Percentiles rank a stretch among this genome's conserved stretches.
Conservation (phyloP, 306 rosid species). For the Prunus salicina region DNA sequence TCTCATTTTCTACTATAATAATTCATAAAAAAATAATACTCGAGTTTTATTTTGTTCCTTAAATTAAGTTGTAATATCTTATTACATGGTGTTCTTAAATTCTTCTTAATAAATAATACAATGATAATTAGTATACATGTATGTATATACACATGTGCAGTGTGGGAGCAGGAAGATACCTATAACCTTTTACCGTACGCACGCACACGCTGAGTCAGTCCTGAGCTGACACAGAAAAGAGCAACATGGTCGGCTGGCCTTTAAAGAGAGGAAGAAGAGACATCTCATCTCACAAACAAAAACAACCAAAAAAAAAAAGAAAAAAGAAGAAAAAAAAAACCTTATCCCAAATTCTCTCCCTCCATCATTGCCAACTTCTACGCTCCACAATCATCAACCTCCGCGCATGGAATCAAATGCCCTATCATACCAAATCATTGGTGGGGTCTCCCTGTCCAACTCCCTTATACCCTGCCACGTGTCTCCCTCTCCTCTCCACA, state of each 20-base stretch:
- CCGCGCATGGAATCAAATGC: constrained; percentile 74
- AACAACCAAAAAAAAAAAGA: too few relatives aligned
- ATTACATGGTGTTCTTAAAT: too few relatives aligned
- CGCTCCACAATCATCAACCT: constrained; percentile 61
- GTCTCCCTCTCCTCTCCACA: constrained; percentile 25
- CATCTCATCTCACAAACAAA: neutral
- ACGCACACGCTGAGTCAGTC: neutral
- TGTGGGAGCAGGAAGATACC: neutral
- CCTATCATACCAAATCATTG: constrained; percentile 83
- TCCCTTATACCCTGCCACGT: constrained; percentile 22
- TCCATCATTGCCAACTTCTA: constrained; percentile 51
- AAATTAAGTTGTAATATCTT: too few relatives aligned
- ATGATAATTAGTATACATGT: too few relatives aligned
- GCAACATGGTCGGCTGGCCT: constrained; percentile 52
- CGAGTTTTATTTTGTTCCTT: too few relatives aligned
- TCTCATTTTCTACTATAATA: too few relatives aligned
- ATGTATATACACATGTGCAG: neutral
- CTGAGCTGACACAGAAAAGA: constrained; percentile 10
- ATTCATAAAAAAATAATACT: too few relatives aligned
- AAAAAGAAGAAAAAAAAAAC: neutral
- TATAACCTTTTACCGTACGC: neutral
- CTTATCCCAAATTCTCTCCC: constrained; percentile 56
- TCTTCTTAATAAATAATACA: too few relatives aligned
- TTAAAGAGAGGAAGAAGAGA: constrained; percentile 31
- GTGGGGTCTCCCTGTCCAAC: constrained; percentile 51